Base-by-base conservation (phyloP, 2,329 filamentous ascomycete species). In the Decorospora gaudefroyi region DNA sequence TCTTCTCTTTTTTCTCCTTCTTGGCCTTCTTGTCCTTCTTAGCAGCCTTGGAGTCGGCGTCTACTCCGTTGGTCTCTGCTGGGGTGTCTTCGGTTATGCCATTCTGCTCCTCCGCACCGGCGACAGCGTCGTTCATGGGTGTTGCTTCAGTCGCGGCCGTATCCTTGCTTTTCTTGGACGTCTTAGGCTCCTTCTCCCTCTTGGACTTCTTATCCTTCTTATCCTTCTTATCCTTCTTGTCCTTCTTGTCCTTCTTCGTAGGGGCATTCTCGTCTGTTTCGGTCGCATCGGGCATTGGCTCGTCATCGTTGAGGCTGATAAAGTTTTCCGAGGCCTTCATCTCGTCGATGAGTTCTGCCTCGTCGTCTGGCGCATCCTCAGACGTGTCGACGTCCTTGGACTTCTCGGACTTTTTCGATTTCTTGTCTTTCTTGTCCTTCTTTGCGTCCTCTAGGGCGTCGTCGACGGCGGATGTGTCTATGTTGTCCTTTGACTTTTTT, bases 1-100 rank as follows among this genome's bases (percentile, higher is more conserved):
- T 63, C 49, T 67, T 61, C 18, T 62, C 57, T 36, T 59, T 57
- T 15, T 62, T 59, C 25, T 61, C 42, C 36, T 64, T 58, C 41
- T 63, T 62, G 3, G 57, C 57, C 42, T 61, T 64, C 45, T 58
- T 57, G 4, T 51, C 44, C 38, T 52, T 58, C 45, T 56, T 54
- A 8, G 37, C 49, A 39, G 42, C 47, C 49, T 62, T 61, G 17
- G 42, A 40, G 21, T 55, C 50, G n/a, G 35, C 11, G 2, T 59
- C 51, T 21, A 44, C 48, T 9, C 45, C 29, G 19, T 53, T 43
- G n/a, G 40, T 41, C 12, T 52, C 53, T 21, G 42, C 42, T 10
- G 21, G 38, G 3, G 38, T 34, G 4, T 57, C 51, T 25, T 59
- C 55, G 15, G 32, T 32, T 25, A 38, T 31, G 23, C 34, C 48